Percentiles rank a stretch among this genome's conserved stretches.
Evolutionary conservation across 306 rosid genomes (phyloP).

Genomic region (Lithocarpus polystachyus): DNA sequence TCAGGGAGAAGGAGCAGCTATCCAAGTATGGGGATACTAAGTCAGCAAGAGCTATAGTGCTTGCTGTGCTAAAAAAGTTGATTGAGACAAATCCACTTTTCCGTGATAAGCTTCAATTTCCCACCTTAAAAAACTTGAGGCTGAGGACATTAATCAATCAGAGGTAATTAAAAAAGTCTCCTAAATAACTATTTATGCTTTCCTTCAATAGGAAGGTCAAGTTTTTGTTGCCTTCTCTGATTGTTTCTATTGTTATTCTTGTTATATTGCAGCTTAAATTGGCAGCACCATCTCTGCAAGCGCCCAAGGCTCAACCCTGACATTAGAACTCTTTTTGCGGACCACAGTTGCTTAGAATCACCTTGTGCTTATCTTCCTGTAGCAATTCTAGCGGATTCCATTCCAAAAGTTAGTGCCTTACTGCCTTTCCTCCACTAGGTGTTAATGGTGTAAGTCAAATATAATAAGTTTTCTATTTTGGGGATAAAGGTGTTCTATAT

Average conservation of each 20-base stretch:
- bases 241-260: background rate
- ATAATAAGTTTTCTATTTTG: background rate
- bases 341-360: slow-evolving; percentile 93
- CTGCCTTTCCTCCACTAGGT: slow-evolving; percentile 83
- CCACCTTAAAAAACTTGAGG: slow-evolving; percentile 88
- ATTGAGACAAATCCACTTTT: slow-evolving; percentile 97
- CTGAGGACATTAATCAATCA: slow-evolving; percentile 92
- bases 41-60: slow-evolving; percentile 97
- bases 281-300: slow-evolving; percentile 99
- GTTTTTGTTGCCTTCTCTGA: slow-evolving; percentile 1
- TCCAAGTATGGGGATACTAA: slow-evolving; percentile 97
- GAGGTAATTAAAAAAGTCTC: slow-evolving; percentile 43
- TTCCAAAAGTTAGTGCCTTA: slow-evolving; percentile 87
- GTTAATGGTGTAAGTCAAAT: slow-evolving; percentile 85
- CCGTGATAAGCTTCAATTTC: slow-evolving; percentile 97
- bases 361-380: slow-evolving; percentile 87
- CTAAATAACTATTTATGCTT: background rate
- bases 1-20: slow-evolving; percentile 95
- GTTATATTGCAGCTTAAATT: slow-evolving; percentile 75
- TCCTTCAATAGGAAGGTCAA: background rate
- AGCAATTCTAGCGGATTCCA: slow-evolving; percentile 59
- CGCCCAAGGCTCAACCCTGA: slow-evolving; percentile 93
- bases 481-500: slow-evolving; percentile 4
- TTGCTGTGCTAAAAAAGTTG: slow-evolving; percentile 85
- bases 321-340: slow-evolving; percentile 92